Conservation (phyloP, 73 alveolate species). For the Tetrahymena thermophila region DNA sequence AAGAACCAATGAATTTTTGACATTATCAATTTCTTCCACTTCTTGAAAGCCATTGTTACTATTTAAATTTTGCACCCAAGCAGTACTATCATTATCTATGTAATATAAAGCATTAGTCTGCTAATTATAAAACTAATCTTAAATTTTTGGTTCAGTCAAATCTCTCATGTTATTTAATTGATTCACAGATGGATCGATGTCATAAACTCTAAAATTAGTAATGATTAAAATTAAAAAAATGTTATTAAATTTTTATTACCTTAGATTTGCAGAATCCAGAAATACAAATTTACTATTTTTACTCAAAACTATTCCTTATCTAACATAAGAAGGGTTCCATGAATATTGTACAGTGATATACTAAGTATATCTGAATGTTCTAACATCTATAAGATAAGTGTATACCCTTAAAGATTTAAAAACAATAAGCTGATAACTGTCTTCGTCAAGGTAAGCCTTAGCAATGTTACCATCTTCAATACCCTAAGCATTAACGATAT, state of each 20-base stretch:
- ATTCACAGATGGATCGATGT: not conserved
- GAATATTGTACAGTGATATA: not conserved
- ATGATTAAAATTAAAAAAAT: not conserved
- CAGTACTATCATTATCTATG: not conserved
- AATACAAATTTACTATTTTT: not conserved
- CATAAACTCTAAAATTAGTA: not conserved
- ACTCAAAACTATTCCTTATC: not conserved
- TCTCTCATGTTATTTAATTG: not conserved
- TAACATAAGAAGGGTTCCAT: not conserved
- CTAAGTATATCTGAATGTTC: not conserved
- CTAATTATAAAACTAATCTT: not conserved
- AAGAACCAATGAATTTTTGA: not conserved
- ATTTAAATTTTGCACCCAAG: not conserved
- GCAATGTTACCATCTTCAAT: not conserved
- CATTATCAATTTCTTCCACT: not conserved
- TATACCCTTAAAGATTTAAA: not conserved
- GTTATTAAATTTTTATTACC: not conserved
- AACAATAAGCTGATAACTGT: not conserved
- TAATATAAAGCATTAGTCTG: not conserved
- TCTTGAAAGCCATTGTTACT: not conserved
- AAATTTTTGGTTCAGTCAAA: not conserved
- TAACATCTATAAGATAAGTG: not conserved
- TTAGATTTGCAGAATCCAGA: not conserved
- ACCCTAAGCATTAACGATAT: not conserved
- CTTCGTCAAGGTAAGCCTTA: not conserved